Base-by-base conservation (phyloP, 164 flowering plant genomes). In the Vitis amurensis region DNA sequence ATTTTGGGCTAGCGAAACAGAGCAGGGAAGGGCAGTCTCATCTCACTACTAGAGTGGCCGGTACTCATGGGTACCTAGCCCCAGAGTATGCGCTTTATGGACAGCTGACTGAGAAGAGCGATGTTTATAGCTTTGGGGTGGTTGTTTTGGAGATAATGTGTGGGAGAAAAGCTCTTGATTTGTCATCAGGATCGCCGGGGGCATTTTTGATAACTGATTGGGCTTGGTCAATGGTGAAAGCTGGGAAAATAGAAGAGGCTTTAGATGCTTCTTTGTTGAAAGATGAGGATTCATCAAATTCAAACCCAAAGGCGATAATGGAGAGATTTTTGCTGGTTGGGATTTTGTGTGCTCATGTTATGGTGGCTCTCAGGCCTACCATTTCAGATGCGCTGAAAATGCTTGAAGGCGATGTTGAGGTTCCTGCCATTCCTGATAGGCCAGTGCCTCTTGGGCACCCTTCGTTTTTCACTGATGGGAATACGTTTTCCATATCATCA, bases 71-170 rank as follows among this genome's bases (percentile, higher is more conserved):
- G 1, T 92, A 90, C 77, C 74, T 92, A 48, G 95, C 97, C 3
- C 95, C 95, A 8, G 95, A 92, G 53, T 92, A 92, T 57, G 95
- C 93, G 1, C 81, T 92, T n/a, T 92, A 92, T 58, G 97, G 97
- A 15, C 95, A 90, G 63, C 75, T 92, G 63, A 90, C 97, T 1
- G 95, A 92, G 81, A 92, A 89, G 71, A 92, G 97, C 57, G 97
- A 92, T 68, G 95, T 92, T 17, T 92, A 88, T 55, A 92, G 95
- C 78, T 92, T 92, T 52, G 97, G 97, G 1, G 85, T 90, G 37
- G 92, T 92, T 31, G 63, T 89, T 60, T 74, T 90, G 67, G 97
- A 89, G 87, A 80, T 88, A 50, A 86, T 92, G 91, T 84, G 92
- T 65, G 90, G 92, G n/a, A 85, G 94, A 79, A 89, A 77, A 77